Evolutionary conservation across 148 eudicot species (phyloP).

Genomic region (Silene uniflora): DNA sequence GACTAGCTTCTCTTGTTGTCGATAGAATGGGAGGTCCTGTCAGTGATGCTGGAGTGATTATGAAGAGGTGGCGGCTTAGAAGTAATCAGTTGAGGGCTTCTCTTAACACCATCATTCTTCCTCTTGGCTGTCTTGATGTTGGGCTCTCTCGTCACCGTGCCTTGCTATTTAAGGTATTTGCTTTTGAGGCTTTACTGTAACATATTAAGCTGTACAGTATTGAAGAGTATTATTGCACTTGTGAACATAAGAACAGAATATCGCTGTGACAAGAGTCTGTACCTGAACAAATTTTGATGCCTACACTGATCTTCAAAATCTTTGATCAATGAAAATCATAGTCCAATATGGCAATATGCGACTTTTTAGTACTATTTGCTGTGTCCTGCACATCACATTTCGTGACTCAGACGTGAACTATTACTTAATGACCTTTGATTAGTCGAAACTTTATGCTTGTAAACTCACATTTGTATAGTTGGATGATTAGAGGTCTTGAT

Average conservation of each 20-base stretch:
- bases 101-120: slow-evolving; percentile 62
- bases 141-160: slow-evolving; percentile 98
- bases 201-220: neutral
- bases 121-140: slow-evolving; percentile 84
- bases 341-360: neutral
- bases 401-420: neutral
- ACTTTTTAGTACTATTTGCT: neutral
- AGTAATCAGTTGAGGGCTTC: slow-evolving; percentile 56
- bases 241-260: neutral
- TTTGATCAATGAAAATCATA: neutral
- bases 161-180: slow-evolving; percentile 77
- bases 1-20: slow-evolving; percentile 73
- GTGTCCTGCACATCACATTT: neutral
- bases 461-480: neutral
- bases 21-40: slow-evolving; percentile 91
- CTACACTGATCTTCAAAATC: neutral
- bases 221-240: neutral
- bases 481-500: neutral
- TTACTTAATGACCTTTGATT: neutral
- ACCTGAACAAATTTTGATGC: neutral
- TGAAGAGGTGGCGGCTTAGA: slow-evolving; percentile 67
- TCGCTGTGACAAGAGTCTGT: neutral
- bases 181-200: slow-evolving; percentile 11
- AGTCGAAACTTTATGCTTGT: neutral
- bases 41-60: slow-evolving; percentile 69